Evolutionary conservation across 2,329 filamentous ascomycete species (phyloP), one percentile per base, ranked within the genome.

Genomic region (Sporothrix pseudoabietina): DNA sequence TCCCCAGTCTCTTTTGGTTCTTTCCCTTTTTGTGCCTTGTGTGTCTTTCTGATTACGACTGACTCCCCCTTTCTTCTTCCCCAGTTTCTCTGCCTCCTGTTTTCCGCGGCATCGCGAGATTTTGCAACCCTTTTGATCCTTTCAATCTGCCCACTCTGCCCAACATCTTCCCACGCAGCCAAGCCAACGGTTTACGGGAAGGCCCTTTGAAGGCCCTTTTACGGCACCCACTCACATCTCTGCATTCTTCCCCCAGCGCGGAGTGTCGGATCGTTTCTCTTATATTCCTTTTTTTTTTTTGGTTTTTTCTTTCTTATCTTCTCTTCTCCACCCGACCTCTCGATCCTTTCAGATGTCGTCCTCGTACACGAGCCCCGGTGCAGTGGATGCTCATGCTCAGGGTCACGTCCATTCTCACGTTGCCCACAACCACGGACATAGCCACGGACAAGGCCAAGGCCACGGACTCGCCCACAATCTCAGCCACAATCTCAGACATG

Each of bases 101-200:
- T n/a, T 55, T 69, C 66, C 66, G 66, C 66, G 66, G 32, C 19
- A 69, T 69, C 66, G 49, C 66, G 61, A 47, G n/a, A 44, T 66
- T 63, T 41, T 63, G 10, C 10, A 30, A 12, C 8, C 10, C 6
- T 22, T 10, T 10, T 10, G 10, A 54, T 55, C n/a, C 19, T 26
- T 9, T n/a, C 12, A 49, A 16, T 9, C 19, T 44, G 14, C 35
- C 6, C 16, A 35, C 8, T 65, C n/a, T 4, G n/a, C 30, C 30
- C 19, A 22, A 19, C 41, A 10, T 66, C 26, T 9, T 55, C 52
- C 26, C 12, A 16, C 44, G 14, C 44, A 14, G 59, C 59, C 59
- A 44, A 65, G 59, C 47, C 39, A 47, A 30, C 32, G 14, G 19
- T 41, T 39, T 30, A n/a, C 30, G 57, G 10, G 12, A 55, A n/a